Evolutionary conservation across 73 alveolate genomes (phyloP), one percentile per base, ranked within the genome.

Genomic region (Urostyla sp.): DNA sequence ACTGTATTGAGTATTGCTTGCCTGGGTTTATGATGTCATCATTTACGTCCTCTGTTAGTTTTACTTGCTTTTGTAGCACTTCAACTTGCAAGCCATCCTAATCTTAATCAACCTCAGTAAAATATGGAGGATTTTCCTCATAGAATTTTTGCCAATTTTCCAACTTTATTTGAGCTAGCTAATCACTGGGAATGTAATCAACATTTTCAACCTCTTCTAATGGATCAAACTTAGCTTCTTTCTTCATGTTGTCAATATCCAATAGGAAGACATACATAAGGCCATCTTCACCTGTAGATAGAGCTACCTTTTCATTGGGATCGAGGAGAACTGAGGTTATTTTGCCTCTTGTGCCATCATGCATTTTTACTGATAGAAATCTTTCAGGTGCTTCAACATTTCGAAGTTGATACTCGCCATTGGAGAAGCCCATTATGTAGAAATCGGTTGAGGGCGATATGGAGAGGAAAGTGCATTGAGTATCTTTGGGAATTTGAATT

Each of bases 211-310:
- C 72, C 20, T 72, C 94, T 40, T 40, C 84, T 6, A 60, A 38
- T 53, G 86, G 86, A 13, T 30, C 34, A 11, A 66, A 74, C 1
- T 20, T 27, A 8, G 82, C 87, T 24, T 69, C 94, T 84, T 66
- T 85, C 48, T 40, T 76, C 27, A 57, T 54, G 77, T 72, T 54
- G 28, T 80, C 81, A 43, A 63, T 75, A 51, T 89, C 91, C 15
- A 94, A 36, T 35, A 85, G 69, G 52, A 87, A 82, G 49, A 92
- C 87, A 75, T 75, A 92, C 50, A 94, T 28, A 27, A 96, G 81
- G 20, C 98, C 97, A 73, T 94, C 98, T 43, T 75, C 90, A 51
- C 95, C 94, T 28, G 92, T 93, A 16, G 96, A 55, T 32, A 92
- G 26, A 0, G 78, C 79, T 27, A 75, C 76, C 21, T 85, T 85